Conservation (phyloP, 306 rosid genomes). For the Trichosanthes truncata region DNA sequence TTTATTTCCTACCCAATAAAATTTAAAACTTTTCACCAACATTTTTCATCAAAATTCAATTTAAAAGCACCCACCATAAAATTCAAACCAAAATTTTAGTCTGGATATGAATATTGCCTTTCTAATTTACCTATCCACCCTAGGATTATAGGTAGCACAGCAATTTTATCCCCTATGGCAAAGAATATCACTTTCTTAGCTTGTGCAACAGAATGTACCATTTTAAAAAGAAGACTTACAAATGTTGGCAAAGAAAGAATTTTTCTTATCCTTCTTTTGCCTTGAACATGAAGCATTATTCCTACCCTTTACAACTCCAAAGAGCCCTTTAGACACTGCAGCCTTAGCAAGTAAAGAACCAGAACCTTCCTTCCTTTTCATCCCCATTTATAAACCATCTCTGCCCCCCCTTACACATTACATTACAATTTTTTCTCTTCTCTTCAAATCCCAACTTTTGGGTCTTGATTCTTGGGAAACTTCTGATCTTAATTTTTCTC, state of each 20-base stretch:
- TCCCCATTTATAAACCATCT: conserved; percentile 13
- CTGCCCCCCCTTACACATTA: conserved; percentile 9
- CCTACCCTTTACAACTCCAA: conserved; percentile 44
- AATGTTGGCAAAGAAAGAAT: conserved; percentile 47
- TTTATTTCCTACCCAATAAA: background rate
- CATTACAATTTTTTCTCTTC: background rate
- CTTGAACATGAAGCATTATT: conserved; percentile 50
- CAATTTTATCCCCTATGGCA: conserved; percentile 12
- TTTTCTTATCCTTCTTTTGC: conserved; percentile 33
- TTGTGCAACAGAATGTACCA: conserved; percentile 18
- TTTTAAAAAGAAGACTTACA: conserved; percentile 17
- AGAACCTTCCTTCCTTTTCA: conserved; percentile 16
- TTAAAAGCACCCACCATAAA: background rate
- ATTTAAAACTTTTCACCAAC: background rate
- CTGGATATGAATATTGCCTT: background rate
- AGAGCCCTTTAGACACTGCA: conserved; percentile 23
- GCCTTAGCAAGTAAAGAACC: conserved; percentile 86
- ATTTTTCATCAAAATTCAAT: background rate
- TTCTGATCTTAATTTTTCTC: background rate
- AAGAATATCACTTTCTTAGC: conserved; percentile 37
- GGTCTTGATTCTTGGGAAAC: conserved; percentile 9
- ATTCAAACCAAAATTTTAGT: background rate
- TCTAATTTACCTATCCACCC: background rate
- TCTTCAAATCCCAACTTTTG: background rate
- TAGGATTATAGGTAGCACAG: background rate